phyloP scores from a whole-genome alignment of 345 rosid species.

The Lagerstroemia speciosa region DNA sequence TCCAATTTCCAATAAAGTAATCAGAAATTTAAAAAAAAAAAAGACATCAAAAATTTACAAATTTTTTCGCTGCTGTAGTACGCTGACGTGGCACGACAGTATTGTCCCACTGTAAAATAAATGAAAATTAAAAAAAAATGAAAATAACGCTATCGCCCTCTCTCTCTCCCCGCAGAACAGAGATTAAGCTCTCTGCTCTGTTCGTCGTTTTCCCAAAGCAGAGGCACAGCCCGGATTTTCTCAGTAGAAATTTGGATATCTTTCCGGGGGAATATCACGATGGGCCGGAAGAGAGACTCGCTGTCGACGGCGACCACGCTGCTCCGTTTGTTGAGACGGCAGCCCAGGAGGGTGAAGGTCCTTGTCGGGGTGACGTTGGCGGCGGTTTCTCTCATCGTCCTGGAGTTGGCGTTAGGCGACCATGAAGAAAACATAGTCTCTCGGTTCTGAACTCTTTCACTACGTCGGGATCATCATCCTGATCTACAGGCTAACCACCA shows the following conservation, averaged over 20 bases:
- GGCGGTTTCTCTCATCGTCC: constrained; percentile 1
- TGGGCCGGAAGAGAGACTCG: constrained; percentile 8
- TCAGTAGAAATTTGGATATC: not conserved
- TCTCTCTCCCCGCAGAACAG: no score
- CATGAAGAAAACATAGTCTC: not conserved
- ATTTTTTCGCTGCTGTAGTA: no score
- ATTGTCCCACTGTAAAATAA: no score
- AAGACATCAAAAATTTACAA: no score
- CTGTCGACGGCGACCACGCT: not conserved
- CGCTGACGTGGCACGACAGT: no score
- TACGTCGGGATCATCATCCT: constrained; percentile 10
- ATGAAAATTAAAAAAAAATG: no score
- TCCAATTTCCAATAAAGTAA: no score
- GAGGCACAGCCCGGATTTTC: not conserved
- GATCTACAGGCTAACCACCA: constrained; percentile 12
- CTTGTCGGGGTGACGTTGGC: not conserved
- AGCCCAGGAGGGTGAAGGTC: constrained; percentile 10
- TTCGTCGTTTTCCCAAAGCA: not conserved
- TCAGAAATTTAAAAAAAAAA: no score
- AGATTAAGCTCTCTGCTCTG: not conserved
- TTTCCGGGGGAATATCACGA: constrained; percentile 1
- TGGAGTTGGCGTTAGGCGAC: constrained; percentile 9
- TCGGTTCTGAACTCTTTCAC: constrained; percentile 11
- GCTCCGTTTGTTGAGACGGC: constrained; percentile 11
- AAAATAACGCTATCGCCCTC: no score